Percentiles rank a stretch among this genome's conserved stretches.
phyloP scores from a whole-genome alignment of 106 monocot genomes.

The Apostasia shenzhenica region DNA sequence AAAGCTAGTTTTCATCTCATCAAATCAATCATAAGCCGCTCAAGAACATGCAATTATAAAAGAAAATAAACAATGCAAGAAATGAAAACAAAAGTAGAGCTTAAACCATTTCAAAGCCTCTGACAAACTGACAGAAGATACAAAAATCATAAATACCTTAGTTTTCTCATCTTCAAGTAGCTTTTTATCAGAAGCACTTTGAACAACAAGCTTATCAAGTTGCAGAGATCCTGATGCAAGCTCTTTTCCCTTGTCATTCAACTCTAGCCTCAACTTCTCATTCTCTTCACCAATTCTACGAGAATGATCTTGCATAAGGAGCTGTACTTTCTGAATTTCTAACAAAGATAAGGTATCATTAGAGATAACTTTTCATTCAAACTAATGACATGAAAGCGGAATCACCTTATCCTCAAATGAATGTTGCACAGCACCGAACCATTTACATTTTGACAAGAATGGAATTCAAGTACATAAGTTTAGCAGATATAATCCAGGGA shows the following conservation, averaged over 20 bases:
- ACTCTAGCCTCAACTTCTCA: conserved; percentile 57
- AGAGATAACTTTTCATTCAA: not conserved
- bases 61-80: no score
- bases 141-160: conserved; percentile 59
- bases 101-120: not conserved
- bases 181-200: conserved; percentile 46
- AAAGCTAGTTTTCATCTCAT: no score
- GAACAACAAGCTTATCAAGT: conserved; percentile 48
- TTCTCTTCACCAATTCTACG: conserved; percentile 65
- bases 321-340: conserved; percentile 78
- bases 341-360: conserved; percentile 1
- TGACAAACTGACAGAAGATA: not conserved
- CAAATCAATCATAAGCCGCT: no score
- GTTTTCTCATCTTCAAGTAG: conserved; percentile 59
- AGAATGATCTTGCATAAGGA: conserved; percentile 53
- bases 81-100: not conserved
- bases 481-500: no score
- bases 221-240: conserved; percentile 42
- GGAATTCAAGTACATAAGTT: no score
- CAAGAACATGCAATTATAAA: no score
- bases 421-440: no score
- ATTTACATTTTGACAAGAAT: no score
- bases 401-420: no score
- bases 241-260: conserved; percentile 65
- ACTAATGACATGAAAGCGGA: not conserved